A percentile compares a stretch with the other conserved stretches of the same genome.
Conservation (phyloP, 306 rosid genomes). For the Ormosia emarginata region DNA sequence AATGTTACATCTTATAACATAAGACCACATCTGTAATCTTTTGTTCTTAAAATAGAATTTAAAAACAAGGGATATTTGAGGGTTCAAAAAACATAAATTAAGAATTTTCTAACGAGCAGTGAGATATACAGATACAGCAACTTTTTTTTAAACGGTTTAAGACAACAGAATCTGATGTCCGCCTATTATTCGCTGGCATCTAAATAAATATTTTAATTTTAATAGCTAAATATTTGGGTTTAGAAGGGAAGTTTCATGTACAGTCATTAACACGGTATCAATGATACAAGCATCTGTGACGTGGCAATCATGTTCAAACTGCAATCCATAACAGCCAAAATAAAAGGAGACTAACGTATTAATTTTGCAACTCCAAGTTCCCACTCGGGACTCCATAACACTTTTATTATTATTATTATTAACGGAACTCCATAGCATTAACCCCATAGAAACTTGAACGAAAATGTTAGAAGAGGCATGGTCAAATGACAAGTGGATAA, state of each 20-base stretch:
- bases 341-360: too few relatives aligned
- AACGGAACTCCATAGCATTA: too few relatives aligned
- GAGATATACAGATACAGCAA: not conserved
- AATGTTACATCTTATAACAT: not conserved
- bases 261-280: not conserved
- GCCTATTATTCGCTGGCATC: conserved; percentile 34
- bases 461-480: too few relatives aligned
- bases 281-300: not conserved
- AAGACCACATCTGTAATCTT: not conserved
- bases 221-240: not conserved
- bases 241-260: not conserved
- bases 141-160: not conserved
- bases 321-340: not conserved
- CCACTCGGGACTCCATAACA: too few relatives aligned
- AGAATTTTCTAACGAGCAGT: not conserved
- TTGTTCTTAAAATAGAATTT: not conserved
- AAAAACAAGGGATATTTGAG: not conserved
- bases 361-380: too few relatives aligned
- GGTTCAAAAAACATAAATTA: not conserved
- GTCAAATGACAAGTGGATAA: too few relatives aligned
- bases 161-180: conserved; percentile 18
- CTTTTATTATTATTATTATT: too few relatives aligned
- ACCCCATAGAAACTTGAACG: too few relatives aligned
- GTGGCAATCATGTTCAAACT: not conserved
- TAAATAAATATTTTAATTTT: conserved; percentile 20